A percentile compares a stretch with the other conserved stretches of the same genome.
Conservation (phyloP, 2,329 filamentous ascomycete species). For the Colletotrichum sp. region DNA sequence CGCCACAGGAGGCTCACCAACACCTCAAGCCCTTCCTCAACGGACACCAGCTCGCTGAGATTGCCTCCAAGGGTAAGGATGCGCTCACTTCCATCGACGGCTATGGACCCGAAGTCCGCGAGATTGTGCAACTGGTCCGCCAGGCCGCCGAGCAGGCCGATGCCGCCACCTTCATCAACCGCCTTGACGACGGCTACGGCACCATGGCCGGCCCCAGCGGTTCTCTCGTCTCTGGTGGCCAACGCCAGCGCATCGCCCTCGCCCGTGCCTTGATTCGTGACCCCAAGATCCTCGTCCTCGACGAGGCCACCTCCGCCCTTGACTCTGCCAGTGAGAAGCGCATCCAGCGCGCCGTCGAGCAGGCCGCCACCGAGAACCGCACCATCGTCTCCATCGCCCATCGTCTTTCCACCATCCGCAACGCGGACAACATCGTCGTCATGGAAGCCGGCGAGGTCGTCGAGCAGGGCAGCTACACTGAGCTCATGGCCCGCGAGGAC, state of each 20-base stretch:
- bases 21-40: slow-evolving; percentile 43
- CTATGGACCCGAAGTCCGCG: slow-evolving; percentile 28
- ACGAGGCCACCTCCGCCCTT: slow-evolving; percentile 58
- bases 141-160: slow-evolving; percentile 59
- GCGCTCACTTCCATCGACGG: slow-evolving; percentile 23
- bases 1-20: slow-evolving; percentile 33
- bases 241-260: slow-evolving; percentile 57
- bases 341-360: slow-evolving; percentile 46
- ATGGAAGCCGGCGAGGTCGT: slow-evolving; percentile 64
- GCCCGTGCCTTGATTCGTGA: slow-evolving; percentile 55
- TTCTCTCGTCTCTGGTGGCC: slow-evolving; percentile 54
- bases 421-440: slow-evolving; percentile 72
- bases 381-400: slow-evolving; percentile 73
- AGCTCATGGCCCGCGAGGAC: slow-evolving; percentile 55
- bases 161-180: slow-evolving; percentile 54
- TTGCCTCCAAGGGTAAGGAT: slow-evolving; percentile 41
- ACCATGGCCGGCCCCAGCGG: slow-evolving; percentile 52
- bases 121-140: slow-evolving; percentile 51
- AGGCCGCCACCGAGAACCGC: slow-evolving; percentile 47
- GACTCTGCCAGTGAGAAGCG: slow-evolving; percentile 54
- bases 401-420: slow-evolving; percentile 64
- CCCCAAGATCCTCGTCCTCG: slow-evolving; percentile 53
- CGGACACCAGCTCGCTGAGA: slow-evolving; percentile 44
- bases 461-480: slow-evolving; percentile 68
- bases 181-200: slow-evolving; percentile 51